Base-by-base conservation (phyloP, 306 rosid species). In the Nissolia schottii region DNA sequence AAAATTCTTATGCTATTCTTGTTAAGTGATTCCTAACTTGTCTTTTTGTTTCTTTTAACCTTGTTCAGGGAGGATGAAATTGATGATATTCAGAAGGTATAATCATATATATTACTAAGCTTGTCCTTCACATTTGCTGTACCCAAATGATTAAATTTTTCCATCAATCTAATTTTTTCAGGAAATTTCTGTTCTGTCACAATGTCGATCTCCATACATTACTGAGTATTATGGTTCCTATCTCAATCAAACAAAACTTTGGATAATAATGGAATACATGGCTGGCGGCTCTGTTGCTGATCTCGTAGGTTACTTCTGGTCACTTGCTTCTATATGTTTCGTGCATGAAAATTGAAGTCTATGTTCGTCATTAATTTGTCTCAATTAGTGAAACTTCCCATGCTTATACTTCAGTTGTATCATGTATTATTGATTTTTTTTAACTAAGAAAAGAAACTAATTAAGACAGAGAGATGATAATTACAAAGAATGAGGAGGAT, bases 191-290 rank as follows among this genome's bases (percentile, higher is more conserved):
- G 99, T 95, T 80, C 77, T 95, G 82, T 90, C 96, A 76, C 97
- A 92, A 88, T 95, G 99, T 62, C 97, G 99, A 79, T 95, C 87
- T 77, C 89, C 88, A 51, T 92, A 92, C 79, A 95, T 95, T 70
- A 95, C 99, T 11, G 99, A 92, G 79, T 95, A 95, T 59, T 92
- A 95, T 72, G 99, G 96, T 81, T 89, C 99, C 77, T 90, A 77
- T 88, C 90, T 92, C 82, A 82, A 95, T 76, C 96, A 95, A 85
- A 95, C 99, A 19, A 95, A 90, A 82, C 86, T 95, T 69, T 92
- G 99, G 99, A 95, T 95, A 77, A 91, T 95, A 82, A 95, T 95
- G 99, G 99, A 95, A 71, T 95, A 91, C 86, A 95, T 95, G 99
- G 99, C 97, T 46, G 97, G 99, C 16, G 97, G 99, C 70, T 95